Conservation (phyloP, 164 flowering plant species). For the Echeveria elegans region DNA sequence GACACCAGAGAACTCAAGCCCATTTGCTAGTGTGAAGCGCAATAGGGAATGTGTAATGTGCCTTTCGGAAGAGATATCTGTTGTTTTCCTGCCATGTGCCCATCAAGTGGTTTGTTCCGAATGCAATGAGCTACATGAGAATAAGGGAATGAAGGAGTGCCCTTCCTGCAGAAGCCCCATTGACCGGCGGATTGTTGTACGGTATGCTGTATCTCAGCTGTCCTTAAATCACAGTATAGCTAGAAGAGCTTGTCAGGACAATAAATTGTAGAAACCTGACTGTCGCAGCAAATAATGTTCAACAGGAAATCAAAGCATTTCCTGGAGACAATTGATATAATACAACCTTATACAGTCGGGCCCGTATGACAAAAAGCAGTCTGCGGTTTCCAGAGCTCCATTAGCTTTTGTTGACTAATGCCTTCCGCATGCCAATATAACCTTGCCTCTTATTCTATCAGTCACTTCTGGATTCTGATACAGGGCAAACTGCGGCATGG, state of each 20-base stretch:
- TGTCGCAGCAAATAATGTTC: neutral
- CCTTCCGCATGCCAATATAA: too few species aligned
- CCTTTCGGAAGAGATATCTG: slow-evolving; percentile 89
- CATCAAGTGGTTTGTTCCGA: slow-evolving; percentile 88
- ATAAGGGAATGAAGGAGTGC: slow-evolving; percentile 93
- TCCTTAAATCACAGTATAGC: neutral
- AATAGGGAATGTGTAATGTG: slow-evolving; percentile 98
- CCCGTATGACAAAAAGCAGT: too few species aligned
- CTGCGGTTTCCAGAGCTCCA: too few species aligned
- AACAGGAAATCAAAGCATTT: neutral
- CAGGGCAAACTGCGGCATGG: too few species aligned
- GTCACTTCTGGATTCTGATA: too few species aligned
- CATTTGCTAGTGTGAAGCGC: slow-evolving; percentile 47
- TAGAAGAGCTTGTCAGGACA: neutral
- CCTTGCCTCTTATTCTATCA: too few species aligned
- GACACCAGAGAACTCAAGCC: slow-evolving; percentile 19
- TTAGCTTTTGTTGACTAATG: too few species aligned
- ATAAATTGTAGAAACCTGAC: neutral
- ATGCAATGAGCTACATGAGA: slow-evolving; percentile 96
- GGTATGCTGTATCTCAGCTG: slow-evolving; percentile 45
- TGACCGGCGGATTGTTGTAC: slow-evolving; percentile 65
- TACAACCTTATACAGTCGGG: neutral
- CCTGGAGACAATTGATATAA: neutral
- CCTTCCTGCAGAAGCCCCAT: slow-evolving; percentile 93
- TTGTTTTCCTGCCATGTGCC: slow-evolving; percentile 94